Evolutionary conservation across 345 rosid genomes (phyloP), one percentile per base, ranked within the genome.

Genomic region (Syzygium aqueum): DNA sequence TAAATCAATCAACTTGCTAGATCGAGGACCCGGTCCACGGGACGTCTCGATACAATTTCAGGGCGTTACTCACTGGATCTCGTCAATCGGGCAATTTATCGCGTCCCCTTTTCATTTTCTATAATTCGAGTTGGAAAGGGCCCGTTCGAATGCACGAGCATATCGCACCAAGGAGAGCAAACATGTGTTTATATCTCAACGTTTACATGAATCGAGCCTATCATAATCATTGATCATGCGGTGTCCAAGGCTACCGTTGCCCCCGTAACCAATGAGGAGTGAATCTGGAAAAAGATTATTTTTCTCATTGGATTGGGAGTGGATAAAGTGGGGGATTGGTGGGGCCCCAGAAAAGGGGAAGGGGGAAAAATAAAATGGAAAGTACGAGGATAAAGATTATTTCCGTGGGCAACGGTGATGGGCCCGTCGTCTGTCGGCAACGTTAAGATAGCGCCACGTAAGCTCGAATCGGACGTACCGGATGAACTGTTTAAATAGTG

Each of bases 11-110:
- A 3, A 65, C 17, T 30, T 8, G 16, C 22, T 30, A 15, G 19
- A 65, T 28, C 4, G 11, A 21, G 11, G 5, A 65, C 22, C 28
- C 30, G 40, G 10, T 65, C 9, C 22, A 65, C 30, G 77, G 3
- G 11, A 57, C 2, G 6, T 2, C 28, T 25, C 6, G 0, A 0
- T 2, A 2, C 25, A 11, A 0, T 57, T 23, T 57, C 0, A 0
- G 65, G 12, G 51, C 3, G 12, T 50, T 13, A 3, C 3, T 50
- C 12, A 50, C 13, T 25, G 30, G 15, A 57, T 57, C 25, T 57
- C 46, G 46, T 43, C 46, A 43, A 57, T 57, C 3, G 63, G 63
- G 63, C 10, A n/a, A 57, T 25, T 3, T 57, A 57, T 57, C 5
- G 28, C 1, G 0, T 3, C 28, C 63, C 46, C 6, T 43, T 57